phyloP scores from a whole-genome alignment of 169 alveolate species.

The Cryptosporidium baileyi region DNA sequence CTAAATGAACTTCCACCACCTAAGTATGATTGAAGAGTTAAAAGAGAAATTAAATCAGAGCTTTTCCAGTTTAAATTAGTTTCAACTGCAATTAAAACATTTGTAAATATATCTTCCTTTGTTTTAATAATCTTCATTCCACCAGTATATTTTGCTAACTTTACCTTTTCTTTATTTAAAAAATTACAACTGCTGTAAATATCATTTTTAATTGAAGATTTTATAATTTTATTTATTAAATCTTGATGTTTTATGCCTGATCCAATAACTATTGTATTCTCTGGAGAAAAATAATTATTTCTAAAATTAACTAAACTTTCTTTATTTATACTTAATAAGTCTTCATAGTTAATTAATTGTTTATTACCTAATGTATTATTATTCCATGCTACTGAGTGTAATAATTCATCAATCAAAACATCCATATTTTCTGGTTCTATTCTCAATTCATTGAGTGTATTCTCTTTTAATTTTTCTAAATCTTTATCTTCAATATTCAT shows the following conservation, averaged over 20 bases:
- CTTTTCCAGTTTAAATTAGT: conserved; percentile 36
- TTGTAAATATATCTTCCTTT: background rate
- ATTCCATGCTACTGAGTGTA: conserved; percentile 58
- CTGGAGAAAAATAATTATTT: background rate
- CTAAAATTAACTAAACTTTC: background rate
- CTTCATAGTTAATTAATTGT: background rate
- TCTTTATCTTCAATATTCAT: background rate
- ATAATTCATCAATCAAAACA: background rate
- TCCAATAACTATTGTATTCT: conserved; percentile 24
- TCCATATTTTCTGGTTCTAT: background rate
- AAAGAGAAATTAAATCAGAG: background rate
- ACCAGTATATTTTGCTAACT: conserved; percentile 28
- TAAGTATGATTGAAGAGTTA: conserved; percentile 20
- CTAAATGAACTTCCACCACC: conserved; percentile 93
- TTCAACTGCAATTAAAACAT: conserved; percentile 7
- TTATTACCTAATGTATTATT: conserved; percentile 6
- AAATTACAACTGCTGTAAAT: background rate
- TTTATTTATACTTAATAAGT: background rate
- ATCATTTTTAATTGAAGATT: background rate
- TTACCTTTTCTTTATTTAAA: background rate
- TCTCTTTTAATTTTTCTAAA: background rate
- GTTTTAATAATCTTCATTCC: background rate
- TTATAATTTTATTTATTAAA: background rate
- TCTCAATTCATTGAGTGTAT: background rate
- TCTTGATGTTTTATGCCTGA: conserved; percentile 2